Base-by-base conservation (phyloP, 2,329 filamentous ascomycete genomes). In the Thermothelomyces thermophilus region DNA sequence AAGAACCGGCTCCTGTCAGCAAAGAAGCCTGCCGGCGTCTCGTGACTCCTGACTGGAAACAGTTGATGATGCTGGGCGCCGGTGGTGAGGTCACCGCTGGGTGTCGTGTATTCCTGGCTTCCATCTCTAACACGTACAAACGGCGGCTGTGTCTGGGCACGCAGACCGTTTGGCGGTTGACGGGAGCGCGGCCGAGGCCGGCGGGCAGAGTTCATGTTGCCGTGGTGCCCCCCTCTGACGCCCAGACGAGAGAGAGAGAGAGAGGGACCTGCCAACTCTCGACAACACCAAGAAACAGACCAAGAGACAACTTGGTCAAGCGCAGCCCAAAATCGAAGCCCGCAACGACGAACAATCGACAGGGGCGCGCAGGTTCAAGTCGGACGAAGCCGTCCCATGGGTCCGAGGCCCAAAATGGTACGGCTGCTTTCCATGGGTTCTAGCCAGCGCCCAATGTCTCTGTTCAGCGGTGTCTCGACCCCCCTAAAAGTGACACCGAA, bases 61-160 rank as follows among this genome's bases (percentile, higher is more conserved):
- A 57, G 34, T n/a, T n/a, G n/a, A 41, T 61, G 56, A 45, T 62
- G 59, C 11, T 57, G 52, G 14, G 63, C 57, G 44, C 34, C 55
- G 30, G 46, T 45, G 14, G 46, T 52, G 36, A 51, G 40, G 30
- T 50, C 53, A 43, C 52, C 59, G 43, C 55, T 52, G 39, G 59
- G 55, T 49, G 62, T 60, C 52, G 62, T 61, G 53, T 62, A 64
- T 44, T 64, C 58, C 30, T 17, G 62, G 62, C 64, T 52, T 51
- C 63, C 63, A 30, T 52, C 53, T 5, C 54, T 43, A 1, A 30
- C 24, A 4, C 54, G 54, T 13, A 50, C 35, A 19, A 40, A 26
- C 20, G 48, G 28, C 20, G 62, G 59, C 57, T 60, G 61, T 46
- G 46, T 17, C 8, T 31, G 41, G 20, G 42, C 17, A 33, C 61